Percentiles rank a stretch among this genome's conserved stretches.
phyloP scores from a whole-genome alignment of 2,329 filamentous ascomycete species.

The Coniochaeta prunicola region DNA sequence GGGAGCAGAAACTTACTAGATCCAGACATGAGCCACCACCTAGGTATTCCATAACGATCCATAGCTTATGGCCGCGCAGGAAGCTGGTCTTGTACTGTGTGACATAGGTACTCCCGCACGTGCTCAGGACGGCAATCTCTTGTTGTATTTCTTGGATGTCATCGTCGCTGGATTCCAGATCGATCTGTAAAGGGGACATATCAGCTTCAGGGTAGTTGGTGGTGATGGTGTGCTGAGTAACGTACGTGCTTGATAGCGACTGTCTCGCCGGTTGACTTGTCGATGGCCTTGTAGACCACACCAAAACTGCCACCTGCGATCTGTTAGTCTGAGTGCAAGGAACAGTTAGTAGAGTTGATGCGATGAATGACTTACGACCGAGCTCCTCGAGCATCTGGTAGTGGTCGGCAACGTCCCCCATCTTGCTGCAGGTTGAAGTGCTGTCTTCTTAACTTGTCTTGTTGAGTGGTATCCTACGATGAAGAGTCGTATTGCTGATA shows the following conservation, averaged over 20 bases:
- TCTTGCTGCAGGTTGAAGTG: constrained; percentile 18
- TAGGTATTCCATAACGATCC: constrained; percentile 99
- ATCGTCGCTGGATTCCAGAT: constrained; percentile 96
- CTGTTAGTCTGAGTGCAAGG: constrained; percentile 4
- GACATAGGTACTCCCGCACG: constrained; percentile 87
- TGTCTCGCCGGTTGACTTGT: constrained; percentile 81
- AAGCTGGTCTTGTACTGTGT: constrained; percentile 97
- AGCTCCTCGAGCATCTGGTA: constrained; percentile 96
- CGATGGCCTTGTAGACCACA: constrained; percentile 93
- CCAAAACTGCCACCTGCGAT: constrained; percentile 83
- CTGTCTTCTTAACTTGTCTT: neutral
- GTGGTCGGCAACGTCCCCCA: constrained; percentile 68
- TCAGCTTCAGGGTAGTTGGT: neutral
- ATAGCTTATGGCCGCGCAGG: constrained; percentile 90
- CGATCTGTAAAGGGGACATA: constrained; percentile 58
- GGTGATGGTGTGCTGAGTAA: constrained; percentile 8
- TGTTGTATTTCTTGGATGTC: constrained; percentile 98
- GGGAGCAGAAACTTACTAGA: constrained; percentile 49
- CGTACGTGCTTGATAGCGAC: constrained; percentile 95
- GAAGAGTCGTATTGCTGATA: neutral
- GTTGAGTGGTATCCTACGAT: neutral
- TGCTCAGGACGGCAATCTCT: constrained; percentile 91
- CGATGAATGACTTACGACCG: constrained; percentile 60
- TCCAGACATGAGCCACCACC: constrained; percentile 94
- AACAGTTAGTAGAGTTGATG: neutral